Percentiles rank a stretch among this genome's conserved stretches.
Conservation (phyloP, 805 yeast genomes). For the Metschnikowia lochheadii region DNA sequence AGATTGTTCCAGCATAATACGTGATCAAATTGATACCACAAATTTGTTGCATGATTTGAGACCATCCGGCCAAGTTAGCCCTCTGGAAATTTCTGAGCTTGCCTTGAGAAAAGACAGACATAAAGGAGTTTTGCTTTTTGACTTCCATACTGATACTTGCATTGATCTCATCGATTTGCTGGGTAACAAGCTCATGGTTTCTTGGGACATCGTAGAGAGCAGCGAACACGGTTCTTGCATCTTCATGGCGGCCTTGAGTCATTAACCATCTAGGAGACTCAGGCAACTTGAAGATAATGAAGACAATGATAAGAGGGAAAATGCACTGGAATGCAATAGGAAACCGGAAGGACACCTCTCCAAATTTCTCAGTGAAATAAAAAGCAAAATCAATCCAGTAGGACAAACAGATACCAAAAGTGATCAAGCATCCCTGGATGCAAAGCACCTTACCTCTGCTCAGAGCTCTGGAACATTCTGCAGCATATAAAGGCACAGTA, state of each 20-base stretch:
- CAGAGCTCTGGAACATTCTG: conserved; percentile 33
- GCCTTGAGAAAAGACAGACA: conserved; percentile 37
- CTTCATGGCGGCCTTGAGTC: conserved; percentile 24
- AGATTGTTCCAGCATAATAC: conserved; percentile 42
- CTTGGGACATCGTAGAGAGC: conserved; percentile 23
- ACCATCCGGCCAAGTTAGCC: conserved; percentile 39
- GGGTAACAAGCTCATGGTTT: conserved; percentile 19
- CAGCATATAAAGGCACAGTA: conserved; percentile 35
- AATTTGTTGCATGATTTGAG: conserved; percentile 47
- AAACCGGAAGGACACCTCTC: conserved; percentile 29
- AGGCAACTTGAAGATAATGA: conserved; percentile 26
- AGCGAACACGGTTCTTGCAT: conserved; percentile 23
- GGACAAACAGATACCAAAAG: conserved; percentile 28
- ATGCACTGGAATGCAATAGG: conserved; percentile 31
- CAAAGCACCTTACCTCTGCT: conserved; percentile 29
- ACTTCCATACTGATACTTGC: conserved; percentile 23
- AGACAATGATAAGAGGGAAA: conserved; percentile 18
- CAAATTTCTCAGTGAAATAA: conserved; percentile 23
- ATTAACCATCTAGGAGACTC: conserved; percentile 45
- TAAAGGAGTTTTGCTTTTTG: conserved; percentile 21
- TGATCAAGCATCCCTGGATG: conserved; percentile 28
- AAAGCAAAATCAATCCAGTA: conserved; percentile 37
- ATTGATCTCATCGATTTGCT: conserved; percentile 26
- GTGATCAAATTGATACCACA: conserved; percentile 47
- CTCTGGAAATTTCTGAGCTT: conserved; percentile 46